Evolutionary conservation across 2,329 filamentous ascomycete species (phyloP).

Genomic region (Colletotrichum paranaense): DNA sequence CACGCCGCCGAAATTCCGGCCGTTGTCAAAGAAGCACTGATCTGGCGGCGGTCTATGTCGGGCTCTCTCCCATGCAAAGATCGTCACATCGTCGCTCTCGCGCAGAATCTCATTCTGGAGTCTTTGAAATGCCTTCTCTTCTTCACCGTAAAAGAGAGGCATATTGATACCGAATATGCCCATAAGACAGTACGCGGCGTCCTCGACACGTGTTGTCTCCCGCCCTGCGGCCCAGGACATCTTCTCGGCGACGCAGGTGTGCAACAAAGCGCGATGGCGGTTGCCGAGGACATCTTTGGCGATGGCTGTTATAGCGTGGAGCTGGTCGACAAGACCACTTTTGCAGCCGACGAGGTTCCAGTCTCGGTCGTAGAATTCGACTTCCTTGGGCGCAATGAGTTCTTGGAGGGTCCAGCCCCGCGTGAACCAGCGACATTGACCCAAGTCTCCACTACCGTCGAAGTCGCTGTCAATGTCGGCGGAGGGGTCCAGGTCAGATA

Average conservation of each 20-base stretch:
- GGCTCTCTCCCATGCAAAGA: not conserved
- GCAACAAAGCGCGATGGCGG: conserved; percentile 13
- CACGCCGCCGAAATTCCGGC: not conserved
- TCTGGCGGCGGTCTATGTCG: not conserved
- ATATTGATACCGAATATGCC: conserved; percentile 43
- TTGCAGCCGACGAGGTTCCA: not conserved
- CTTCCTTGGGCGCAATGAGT: not conserved
- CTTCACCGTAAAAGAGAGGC: conserved; percentile 42
- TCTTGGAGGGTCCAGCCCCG: conserved; percentile 11
- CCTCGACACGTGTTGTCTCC: conserved; percentile 37
- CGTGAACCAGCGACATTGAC: not conserved
- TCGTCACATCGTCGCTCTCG: not conserved
- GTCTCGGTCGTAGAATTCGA: not conserved
- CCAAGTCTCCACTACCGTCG: not conserved
- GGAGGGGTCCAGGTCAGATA: conserved; percentile 3
- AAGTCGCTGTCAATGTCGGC: not conserved
- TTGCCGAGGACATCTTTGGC: not conserved
- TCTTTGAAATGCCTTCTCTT: conserved; percentile 37
- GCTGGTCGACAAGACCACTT: not conserved
- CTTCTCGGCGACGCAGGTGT: conserved; percentile 35
- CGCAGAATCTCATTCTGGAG: conserved; percentile 14
- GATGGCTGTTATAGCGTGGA: not conserved
- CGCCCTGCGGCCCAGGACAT: conserved; percentile 42
- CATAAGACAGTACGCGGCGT: conserved; percentile 41
- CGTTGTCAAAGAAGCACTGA: not conserved